These are phyloP conservation scores for Aegle marmelos DNA, from an alignment of 345 rosid species.

Conservation along the genomic window DNA sequence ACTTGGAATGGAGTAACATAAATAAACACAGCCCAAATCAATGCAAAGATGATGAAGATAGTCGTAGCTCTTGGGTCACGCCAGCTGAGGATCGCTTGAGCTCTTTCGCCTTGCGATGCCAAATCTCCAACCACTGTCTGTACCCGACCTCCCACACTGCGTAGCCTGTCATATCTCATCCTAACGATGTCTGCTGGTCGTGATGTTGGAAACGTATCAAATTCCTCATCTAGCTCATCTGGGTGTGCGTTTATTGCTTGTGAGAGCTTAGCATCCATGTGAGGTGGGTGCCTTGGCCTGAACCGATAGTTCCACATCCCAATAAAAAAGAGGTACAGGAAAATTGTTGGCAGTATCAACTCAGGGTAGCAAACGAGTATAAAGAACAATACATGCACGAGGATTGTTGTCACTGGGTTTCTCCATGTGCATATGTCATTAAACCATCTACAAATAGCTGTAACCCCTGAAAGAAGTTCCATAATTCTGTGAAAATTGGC, in stretches of 20 bases:
- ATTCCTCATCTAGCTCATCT: constrained; percentile 96
- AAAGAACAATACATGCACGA: constrained; percentile 73
- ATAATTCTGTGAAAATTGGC: constrained; percentile 86
- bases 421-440: constrained; percentile 77
- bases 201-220: constrained; percentile 68
- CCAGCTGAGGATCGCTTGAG: constrained; percentile 90
- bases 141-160: constrained; percentile 78
- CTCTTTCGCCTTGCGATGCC: constrained; percentile 88
- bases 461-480: constrained; percentile 64
- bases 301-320: constrained; percentile 94
- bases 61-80: constrained; percentile 92
- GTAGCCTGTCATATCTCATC: constrained; percentile 79
- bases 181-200: constrained; percentile 59
- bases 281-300: constrained; percentile 84
- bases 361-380: constrained; percentile 90
- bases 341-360: constrained; percentile 78
- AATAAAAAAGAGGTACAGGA: constrained; percentile 82
- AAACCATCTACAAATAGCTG: constrained; percentile 75
- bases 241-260: constrained; percentile 66
- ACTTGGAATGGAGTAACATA: constrained; percentile 89
- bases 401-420: constrained; percentile 79
- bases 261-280: constrained; percentile 86
- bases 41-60: constrained; percentile 65
- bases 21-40: constrained; percentile 74
- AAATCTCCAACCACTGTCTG: constrained; percentile 87